phyloP scores from a whole-genome alignment of 768 basidiomycete genomes.

The Boletus rubropictus region DNA sequence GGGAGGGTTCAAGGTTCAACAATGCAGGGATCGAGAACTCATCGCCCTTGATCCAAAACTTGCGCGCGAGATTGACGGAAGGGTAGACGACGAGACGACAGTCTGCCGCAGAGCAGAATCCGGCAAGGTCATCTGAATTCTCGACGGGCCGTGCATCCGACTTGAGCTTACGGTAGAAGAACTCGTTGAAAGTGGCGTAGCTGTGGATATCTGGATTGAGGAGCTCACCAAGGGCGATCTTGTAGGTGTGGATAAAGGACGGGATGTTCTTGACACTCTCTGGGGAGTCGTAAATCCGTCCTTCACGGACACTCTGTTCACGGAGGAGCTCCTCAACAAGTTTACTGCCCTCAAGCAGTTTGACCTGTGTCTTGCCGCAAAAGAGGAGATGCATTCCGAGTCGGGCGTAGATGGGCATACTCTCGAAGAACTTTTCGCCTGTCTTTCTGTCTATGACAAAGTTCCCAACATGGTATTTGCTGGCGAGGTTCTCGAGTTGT shows the following conservation, averaged over 20 bases:
- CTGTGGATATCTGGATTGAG: slow-evolving; percentile 52
- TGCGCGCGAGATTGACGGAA: slow-evolving; percentile 49
- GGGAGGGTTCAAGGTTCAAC: slow-evolving; percentile 40
- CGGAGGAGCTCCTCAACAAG: slow-evolving; percentile 46
- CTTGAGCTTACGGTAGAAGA: slow-evolving; percentile 62
- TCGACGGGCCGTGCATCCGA: slow-evolving; percentile 57
- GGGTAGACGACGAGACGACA: slow-evolving; percentile 67
- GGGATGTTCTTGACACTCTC: slow-evolving; percentile 48
- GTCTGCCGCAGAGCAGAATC: slow-evolving; percentile 66
- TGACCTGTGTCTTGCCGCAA: slow-evolving; percentile 47
- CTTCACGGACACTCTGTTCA: slow-evolving; percentile 53
- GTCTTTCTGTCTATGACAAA: slow-evolving; percentile 47
- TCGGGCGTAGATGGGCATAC: slow-evolving; percentile 67
- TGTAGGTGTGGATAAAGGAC: slow-evolving; percentile 52
- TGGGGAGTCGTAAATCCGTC: slow-evolving; percentile 49
- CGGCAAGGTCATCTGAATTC: slow-evolving; percentile 43
- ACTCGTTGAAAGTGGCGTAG: slow-evolving; percentile 72
- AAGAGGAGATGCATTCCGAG: slow-evolving; percentile 78
- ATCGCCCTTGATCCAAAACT: slow-evolving; percentile 76
- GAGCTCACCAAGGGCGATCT: slow-evolving; percentile 53
- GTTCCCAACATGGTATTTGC: slow-evolving; percentile 53
- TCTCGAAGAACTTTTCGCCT: slow-evolving; percentile 56
- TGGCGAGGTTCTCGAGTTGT: slow-evolving; percentile 49
- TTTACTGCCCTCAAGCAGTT: slow-evolving; percentile 41
- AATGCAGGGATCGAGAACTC: slow-evolving; percentile 63